Percentiles rank a stretch among this genome's conserved stretches.
Evolutionary conservation across 108 stramenopile species (phyloP).

Genomic region (Nannochloropsis salina): DNA sequence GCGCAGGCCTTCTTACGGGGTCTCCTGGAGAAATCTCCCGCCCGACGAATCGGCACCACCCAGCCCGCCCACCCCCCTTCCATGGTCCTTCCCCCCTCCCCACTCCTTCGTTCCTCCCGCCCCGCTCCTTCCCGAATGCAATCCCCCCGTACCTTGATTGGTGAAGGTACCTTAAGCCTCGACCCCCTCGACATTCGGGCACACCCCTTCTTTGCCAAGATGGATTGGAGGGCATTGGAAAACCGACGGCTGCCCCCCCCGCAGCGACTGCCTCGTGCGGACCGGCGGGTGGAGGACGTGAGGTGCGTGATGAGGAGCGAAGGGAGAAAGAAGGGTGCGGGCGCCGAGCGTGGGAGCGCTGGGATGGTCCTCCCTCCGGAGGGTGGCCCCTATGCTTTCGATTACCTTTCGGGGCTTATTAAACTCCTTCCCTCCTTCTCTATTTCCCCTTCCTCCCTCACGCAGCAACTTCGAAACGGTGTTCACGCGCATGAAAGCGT

Average conservation of each 20-base stretch:
- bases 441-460: not conserved
- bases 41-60: not conserved
- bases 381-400: too few species aligned
- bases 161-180: not conserved
- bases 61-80: not conserved
- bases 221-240: not conserved
- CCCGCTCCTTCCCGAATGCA: not conserved
- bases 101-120: too few species aligned
- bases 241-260: not conserved
- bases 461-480: not conserved
- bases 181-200: not conserved
- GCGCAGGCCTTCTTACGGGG: constrained; percentile 8
- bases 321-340: too few species aligned
- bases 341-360: too few species aligned
- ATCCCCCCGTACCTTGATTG: too few species aligned
- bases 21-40: not conserved
- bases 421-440: not conserved
- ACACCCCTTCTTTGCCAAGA: not conserved
- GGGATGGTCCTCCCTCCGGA: too few species aligned
- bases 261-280: not conserved
- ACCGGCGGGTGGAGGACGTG: not conserved
- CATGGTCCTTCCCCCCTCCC: not conserved
- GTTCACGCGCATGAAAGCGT: not conserved
- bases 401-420: not conserved
- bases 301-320: not conserved